Evolutionary conservation across 805 yeast species (phyloP), one percentile per base, ranked within the genome.

Genomic region (Lachancea dasiensis): DNA sequence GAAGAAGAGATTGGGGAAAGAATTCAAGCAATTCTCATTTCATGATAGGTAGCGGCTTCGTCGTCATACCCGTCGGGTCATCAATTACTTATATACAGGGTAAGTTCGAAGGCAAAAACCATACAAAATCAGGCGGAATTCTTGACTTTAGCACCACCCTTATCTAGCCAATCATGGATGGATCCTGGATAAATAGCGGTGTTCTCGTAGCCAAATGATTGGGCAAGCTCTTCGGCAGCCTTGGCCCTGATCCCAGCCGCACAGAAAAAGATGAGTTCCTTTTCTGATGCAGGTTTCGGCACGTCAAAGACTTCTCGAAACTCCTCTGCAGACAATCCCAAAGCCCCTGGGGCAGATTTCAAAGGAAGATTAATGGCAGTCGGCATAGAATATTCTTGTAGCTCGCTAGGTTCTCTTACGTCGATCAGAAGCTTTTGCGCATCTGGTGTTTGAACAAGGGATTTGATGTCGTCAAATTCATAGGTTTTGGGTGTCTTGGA

Each of bases 331-430:
- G 79, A 63, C 34, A 90, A 72, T 34, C 85, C 86, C 43, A 90
- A 69, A 0, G 97, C 97, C 15, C 95, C 95, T 0, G 97, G 97
- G 9, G 89, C 75, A 4, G 92, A 77, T 55, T 86, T 86, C 65
- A 79, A 81, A 14, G 98, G 97, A 41, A 90, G 73, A 56, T 92
- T 92, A 40, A 89, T 62, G 5, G 97, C 81, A 10, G 76, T 73
- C 20, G 96, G 96, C 50, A 90, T 82, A 56, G 74, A 78, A 29
- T 95, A 95, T 33, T 67, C 76, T 18, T 51, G 44, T 52, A 65
- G 71, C 64, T 90, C 98, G 18, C 68, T 72, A 5, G 97, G 96
- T 67, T 90, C 97, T 58, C 98, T 78, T 15, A 86, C 97, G 56
- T 90, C 98, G 17, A 90, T 79, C 26, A 90, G 63, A 28, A 86